Conservation (phyloP, 257 asterid genomes). For the Petunia secreta region DNA sequence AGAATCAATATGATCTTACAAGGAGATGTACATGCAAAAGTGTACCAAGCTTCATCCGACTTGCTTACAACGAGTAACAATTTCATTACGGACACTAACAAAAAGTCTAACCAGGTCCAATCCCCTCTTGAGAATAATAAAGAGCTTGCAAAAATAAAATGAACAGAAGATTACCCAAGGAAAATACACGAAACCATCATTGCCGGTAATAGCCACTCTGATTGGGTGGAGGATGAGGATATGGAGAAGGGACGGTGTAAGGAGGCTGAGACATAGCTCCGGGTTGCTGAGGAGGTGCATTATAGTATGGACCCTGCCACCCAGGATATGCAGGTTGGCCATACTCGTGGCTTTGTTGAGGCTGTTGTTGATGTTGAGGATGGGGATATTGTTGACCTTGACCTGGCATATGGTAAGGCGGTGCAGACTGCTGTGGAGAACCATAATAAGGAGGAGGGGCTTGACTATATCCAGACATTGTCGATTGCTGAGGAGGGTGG, state of each 20-base stretch:
- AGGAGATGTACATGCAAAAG: neutral
- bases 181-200: conserved; percentile 33
- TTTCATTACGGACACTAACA: neutral
- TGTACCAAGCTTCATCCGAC: neutral
- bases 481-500: conserved; percentile 70
- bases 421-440: conserved; percentile 64
- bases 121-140: neutral
- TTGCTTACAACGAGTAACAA: neutral
- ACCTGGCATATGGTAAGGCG: conserved; percentile 61
- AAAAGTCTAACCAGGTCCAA: neutral
- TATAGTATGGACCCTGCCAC: conserved; percentile 90
- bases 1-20: neutral
- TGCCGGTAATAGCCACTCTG: conserved; percentile 86
- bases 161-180: neutral
- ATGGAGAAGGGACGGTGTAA: conserved; percentile 67
- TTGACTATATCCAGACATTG: conserved; percentile 55
- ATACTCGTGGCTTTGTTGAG: conserved; percentile 60
- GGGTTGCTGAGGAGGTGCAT: conserved; percentile 73
- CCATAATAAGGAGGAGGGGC: conserved; percentile 56
- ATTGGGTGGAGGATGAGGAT: conserved; percentile 72
- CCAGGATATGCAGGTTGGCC: conserved; percentile 96
- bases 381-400: conserved; percentile 61
- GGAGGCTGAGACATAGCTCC: conserved; percentile 92
- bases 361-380: conserved; percentile 62
- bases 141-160: neutral